These are phyloP conservation scores for Elsinoe ampelina DNA, from an alignment of 2,329 filamentous ascomycete species.

Conservation along the genomic window DNA sequence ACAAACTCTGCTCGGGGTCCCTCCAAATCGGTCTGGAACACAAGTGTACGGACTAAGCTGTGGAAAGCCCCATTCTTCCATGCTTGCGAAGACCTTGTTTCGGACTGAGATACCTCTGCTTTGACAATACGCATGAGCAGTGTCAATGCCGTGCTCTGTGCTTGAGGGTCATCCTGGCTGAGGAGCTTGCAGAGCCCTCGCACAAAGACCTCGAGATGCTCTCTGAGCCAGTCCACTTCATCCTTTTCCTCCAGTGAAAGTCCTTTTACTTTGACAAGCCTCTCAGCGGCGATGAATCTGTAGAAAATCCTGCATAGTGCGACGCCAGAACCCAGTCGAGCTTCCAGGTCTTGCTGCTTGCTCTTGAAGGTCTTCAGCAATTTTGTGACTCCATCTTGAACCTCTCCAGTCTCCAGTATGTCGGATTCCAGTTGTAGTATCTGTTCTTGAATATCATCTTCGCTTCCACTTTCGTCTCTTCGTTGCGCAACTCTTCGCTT, in stretches of 20 bases:
- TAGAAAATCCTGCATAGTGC: conserved; percentile 81
- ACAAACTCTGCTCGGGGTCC: conserved; percentile 62
- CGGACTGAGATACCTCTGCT: conserved; percentile 56
- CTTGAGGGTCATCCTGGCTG: conserved; percentile 49
- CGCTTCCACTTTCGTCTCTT: conserved; percentile 26
- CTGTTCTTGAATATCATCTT: conserved; percentile 48
- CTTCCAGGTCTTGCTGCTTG: conserved; percentile 42
- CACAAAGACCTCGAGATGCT: conserved; percentile 59
- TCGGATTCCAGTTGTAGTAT: conserved; percentile 70
- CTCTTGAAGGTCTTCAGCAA: conserved; percentile 53
- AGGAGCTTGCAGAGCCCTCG: conserved; percentile 53
- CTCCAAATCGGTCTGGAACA: conserved; percentile 49
- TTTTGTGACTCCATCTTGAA: conserved; percentile 82
- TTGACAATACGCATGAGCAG: conserved; percentile 78
- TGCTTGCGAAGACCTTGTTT: conserved; percentile 43
- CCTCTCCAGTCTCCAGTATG: conserved; percentile 74
- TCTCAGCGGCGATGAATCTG: conserved; percentile 65
- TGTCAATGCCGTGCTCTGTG: conserved; percentile 59
- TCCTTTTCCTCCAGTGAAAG: conserved; percentile 64
- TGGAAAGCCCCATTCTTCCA: conserved; percentile 58
- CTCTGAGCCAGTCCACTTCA: conserved; percentile 69
- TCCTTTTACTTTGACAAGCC: conserved; percentile 55
- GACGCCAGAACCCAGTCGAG: conserved; percentile 57
- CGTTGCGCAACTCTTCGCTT: conserved; percentile 24
- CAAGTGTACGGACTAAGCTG: conserved; percentile 52